Base-by-base conservation (phyloP, 768 basidiomycete genomes). In the Leccinum uliginosum region DNA sequence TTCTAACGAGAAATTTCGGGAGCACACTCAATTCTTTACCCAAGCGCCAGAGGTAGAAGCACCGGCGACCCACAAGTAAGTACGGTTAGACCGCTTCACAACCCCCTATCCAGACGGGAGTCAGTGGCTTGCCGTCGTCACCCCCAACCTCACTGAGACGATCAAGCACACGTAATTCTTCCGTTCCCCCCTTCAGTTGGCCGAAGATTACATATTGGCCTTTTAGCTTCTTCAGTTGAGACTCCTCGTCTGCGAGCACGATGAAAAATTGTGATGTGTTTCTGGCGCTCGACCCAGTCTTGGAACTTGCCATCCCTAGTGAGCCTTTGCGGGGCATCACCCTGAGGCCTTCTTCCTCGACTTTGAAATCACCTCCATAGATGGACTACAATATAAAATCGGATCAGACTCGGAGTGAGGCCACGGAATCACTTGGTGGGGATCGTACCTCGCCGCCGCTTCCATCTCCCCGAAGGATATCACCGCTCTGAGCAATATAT, bases 401-500 rank as follows among this genome's bases (percentile, higher is more conserved):
- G 27, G 57, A 55, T 57, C 45, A 59, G 46, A 30, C 11, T 30
- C 1, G 4, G 55, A 51, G 50, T 55, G 21, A 49, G 50, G 45
- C 27, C 34, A 38, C 17, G 27, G 19, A 29, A 29, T 38, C 29
- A 44, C 53, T 40, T 24, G 53, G 27, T 44, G 44, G 0, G 14
- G 34, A 40, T 68, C 70, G 59, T 65, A 82, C 76, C 77, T 83
- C 81, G 14, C 82, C 82, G 1, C 80, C 79, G 51, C 73, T 76
- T 32, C 81, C 82, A 61, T 83, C 82, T 6, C 76, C 74, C 45
- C 81, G 64, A 21, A 80, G 81, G 38, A 82, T 69, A 61, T 83
- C 80, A 6, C 81, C 81, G n/a, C 78, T 77, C 61, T 84, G 81
- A 1, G 78, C 76, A 4, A 82, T 72, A 51, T 81, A 83, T 14